Evolutionary conservation across 768 basidiomycete genomes (phyloP), one percentile per base, ranked within the genome.

Genomic region (Royoungia palumana): DNA sequence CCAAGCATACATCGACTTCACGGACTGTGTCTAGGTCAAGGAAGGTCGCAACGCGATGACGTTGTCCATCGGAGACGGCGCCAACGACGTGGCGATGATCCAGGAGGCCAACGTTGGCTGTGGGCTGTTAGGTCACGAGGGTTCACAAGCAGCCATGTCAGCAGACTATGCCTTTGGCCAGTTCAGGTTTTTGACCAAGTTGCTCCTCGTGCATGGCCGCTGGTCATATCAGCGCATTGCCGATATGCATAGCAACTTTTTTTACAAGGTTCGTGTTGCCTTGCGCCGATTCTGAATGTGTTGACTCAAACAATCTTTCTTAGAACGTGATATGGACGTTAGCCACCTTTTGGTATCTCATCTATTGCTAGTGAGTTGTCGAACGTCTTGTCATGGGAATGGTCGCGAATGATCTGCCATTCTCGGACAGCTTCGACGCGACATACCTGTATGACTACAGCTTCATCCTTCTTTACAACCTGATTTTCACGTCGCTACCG

Each of bases 1-100:
- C 28, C 7, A 2, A 1, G 27, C 5, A 17, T 2, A 13, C 22
- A 11, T 25, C 21, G 51, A 30, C n/a, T 32, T 55, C 20, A 58
- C 34, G 13, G 28, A 11, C 5, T 28, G 35, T 22, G 4, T 39
- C 11, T 51, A 90, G 90, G 91, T 97, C 66, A 97, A 97, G 61
- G 93, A 97, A 58, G 95, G 95, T 10, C 82, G 87, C 40, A 85
- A 91, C 42, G 94, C 94, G 0, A 96, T 97, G 95, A 95, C 94
- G 2, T 68, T 98, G 24, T 89, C 94, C 0, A 98, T 99, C 46
- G 95, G 95, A 10, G 95, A 98, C 59, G 93, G 92, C 46, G 95
- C 95, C 14, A 98, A 98, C 62, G 95, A 98, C 62, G 95, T 98
- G 20, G 94, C 94, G 6, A 98, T 98, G 95, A 98, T 98, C 50